Evolutionary conservation across 1,284 basidiomycete genomes (phyloP).

Genomic region (Kalmanozyma brasiliensis): DNA sequence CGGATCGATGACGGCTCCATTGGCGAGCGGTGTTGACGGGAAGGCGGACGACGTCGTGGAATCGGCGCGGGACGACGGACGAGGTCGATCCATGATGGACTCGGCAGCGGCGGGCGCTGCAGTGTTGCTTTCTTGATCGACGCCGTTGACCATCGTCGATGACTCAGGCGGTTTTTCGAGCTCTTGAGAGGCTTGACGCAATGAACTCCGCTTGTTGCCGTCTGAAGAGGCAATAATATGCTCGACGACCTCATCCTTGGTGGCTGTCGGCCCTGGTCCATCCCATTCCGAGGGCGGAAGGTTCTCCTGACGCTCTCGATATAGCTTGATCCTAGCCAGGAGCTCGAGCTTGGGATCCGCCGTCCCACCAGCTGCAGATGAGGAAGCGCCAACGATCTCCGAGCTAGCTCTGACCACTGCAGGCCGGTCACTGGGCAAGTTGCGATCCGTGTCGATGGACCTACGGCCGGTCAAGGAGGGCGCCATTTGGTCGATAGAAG

Average conservation of each 20-base stretch:
- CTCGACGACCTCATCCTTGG: conserved; percentile 44
- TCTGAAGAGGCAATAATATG: conserved; percentile 41
- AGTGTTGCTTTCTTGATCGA: background rate
- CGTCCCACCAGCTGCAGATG: background rate
- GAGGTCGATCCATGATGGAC: conserved; percentile 28
- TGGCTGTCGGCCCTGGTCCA: conserved; percentile 46
- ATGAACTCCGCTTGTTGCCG: conserved; percentile 18
- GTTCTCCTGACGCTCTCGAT: conserved; percentile 60
- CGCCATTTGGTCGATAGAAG: conserved; percentile 21
- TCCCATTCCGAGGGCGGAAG: conserved; percentile 53
- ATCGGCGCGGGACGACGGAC: conserved; percentile 30
- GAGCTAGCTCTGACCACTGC: conserved; percentile 24
- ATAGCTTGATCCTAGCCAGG: conserved; percentile 60
- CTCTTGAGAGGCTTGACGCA: conserved; percentile 25
- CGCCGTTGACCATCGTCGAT: background rate
- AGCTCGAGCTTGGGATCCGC: conserved; percentile 41
- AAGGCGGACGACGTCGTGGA: conserved; percentile 26
- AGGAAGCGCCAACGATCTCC: conserved; percentile 21
- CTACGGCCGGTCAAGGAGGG: conserved; percentile 7
- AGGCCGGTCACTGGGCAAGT: background rate
- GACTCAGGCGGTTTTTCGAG: conserved; percentile 5
- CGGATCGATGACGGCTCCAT: background rate
- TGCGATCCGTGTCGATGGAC: conserved; percentile 18
- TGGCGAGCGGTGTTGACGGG: conserved; percentile 3
- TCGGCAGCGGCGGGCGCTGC: background rate